Base-by-base conservation (phyloP, 2,329 filamentous ascomycete species). In the Neonectria magnoliae region DNA sequence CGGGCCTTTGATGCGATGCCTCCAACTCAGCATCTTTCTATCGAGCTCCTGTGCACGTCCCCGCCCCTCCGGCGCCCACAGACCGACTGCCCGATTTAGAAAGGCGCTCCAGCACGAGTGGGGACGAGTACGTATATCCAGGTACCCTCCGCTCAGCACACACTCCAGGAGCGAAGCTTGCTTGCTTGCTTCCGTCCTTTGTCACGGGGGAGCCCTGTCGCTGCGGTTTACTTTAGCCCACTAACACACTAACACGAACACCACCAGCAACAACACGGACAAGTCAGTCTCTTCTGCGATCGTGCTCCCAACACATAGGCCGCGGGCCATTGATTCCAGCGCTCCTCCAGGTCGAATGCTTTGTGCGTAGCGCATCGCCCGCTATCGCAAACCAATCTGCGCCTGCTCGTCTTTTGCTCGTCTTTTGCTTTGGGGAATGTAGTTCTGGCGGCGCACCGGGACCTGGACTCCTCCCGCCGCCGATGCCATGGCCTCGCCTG, bases 401-500 rank as follows among this genome's bases (percentile, higher is more conserved):
- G 42, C 38, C 59, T 57, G 51, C 57, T 58, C 60, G 27, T 54
- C 42, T 45, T 13, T 25, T 57, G 51, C 57, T 58, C 60, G 27
- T 54, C 42, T 45, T 13, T 25, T 27, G 16, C 31, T 55, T 62
- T 54, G 58, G 64, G 67, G 62, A 57, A 68, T 69, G 68, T 66
- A 67, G 60, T 38, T 57, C 60, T 38, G 52, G 54, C 53, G 65
- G 67, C 63, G 66, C 61, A 61, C 64, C 57, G 58, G 67, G 68
- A 55, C 47, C 66, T 61, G 62, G 62, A 71, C 53, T 60, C 59
- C 64, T 63, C 64, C 58, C 59, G 57, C 31, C 20, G 44, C 33
- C 50, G 47, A 67, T 67, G 71, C 69, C 67, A 77, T 77, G 73
- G 67, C 73, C 60, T 67, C 69, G 50, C 67, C 69, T 63, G 60